These are phyloP conservation scores for Malbranchea cinnamomea DNA, from an alignment of 2,329 filamentous ascomycete genomes.

Conservation along the genomic window DNA sequence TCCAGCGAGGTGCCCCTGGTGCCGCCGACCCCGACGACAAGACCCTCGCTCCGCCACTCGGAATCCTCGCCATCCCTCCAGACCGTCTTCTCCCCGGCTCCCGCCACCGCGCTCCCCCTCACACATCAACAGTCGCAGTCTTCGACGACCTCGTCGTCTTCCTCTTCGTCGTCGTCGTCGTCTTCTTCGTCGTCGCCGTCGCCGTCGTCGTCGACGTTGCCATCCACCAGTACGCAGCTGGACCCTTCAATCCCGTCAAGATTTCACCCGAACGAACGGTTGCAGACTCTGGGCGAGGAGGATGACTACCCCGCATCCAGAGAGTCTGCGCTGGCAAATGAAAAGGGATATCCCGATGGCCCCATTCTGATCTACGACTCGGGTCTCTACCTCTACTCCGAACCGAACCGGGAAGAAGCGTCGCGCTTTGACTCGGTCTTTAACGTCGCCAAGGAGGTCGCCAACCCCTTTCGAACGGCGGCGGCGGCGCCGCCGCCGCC, in stretches of 20 bases:
- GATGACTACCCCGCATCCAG: slow-evolving; percentile 25
- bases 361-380: slow-evolving; percentile 50
- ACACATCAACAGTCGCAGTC: slow-evolving; percentile 15
- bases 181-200: too few species aligned
- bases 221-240: too few species aligned
- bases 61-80: slow-evolving; percentile 48
- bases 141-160: too few species aligned
- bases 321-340: slow-evolving; percentile 46
- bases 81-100: slow-evolving; percentile 36
- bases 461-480: slow-evolving; percentile 38
- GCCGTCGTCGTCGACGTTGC: too few species aligned
- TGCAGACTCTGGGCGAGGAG: slow-evolving; percentile 38
- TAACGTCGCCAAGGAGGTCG: slow-evolving; percentile 51
- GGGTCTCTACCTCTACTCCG: slow-evolving; percentile 46
- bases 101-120: slow-evolving; percentile 22
- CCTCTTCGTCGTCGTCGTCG: too few species aligned
- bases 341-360: slow-evolving; percentile 48
- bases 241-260: slow-evolving; percentile 15
- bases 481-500: too few species aligned
- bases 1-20: slow-evolving; percentile 35
- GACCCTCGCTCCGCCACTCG: slow-evolving; percentile 42
- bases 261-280: slow-evolving; percentile 15
- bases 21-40: slow-evolving; percentile 40
- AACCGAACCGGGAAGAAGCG: slow-evolving; percentile 46
- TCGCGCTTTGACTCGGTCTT: slow-evolving; percentile 47